These are phyloP conservation scores for Entomortierella chlamydospora DNA, from an alignment of 192 early-diverging fungal species.

Conservation along the genomic window DNA sequence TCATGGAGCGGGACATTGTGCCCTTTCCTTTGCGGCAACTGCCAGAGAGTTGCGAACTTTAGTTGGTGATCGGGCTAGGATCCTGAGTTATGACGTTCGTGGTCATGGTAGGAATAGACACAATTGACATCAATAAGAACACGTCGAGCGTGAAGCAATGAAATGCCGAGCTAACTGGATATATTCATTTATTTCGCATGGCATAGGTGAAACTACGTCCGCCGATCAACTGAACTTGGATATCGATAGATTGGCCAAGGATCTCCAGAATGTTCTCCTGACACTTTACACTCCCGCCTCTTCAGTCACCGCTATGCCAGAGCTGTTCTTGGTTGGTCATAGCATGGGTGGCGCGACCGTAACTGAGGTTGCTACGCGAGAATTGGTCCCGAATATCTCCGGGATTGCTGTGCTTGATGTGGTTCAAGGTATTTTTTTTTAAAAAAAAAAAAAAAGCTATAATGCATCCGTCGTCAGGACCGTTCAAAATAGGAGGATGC, in stretches of 20 bases:
- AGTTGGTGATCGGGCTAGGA: slow-evolving; percentile 33
- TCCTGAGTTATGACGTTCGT: slow-evolving; percentile 64
- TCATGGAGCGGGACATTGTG: slow-evolving; percentile 71
- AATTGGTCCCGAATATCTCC: slow-evolving; percentile 36
- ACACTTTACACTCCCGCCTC: slow-evolving; percentile 10
- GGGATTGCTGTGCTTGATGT: slow-evolving; percentile 70
- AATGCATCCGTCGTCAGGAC: no score
- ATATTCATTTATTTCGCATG: background rate
- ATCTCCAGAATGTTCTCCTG: slow-evolving; percentile 16
- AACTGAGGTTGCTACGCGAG: slow-evolving; percentile 53
- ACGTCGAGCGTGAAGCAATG: no score
- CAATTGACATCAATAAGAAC: no score
- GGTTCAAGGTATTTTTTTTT: slow-evolving; percentile 55
- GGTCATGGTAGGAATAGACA: slow-evolving; percentile 63
- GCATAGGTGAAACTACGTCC: slow-evolving; percentile 21
- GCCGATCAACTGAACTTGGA: slow-evolving; percentile 10
- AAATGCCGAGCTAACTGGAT: no score
- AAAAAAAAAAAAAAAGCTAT: background rate
- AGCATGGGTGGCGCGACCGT: slow-evolving; percentile 73
- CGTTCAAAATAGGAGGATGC: no score
- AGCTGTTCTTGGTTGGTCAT: slow-evolving; percentile 29
- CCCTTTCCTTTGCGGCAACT: slow-evolving; percentile 63
- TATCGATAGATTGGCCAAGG: slow-evolving; percentile 15
- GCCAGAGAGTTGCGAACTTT: slow-evolving; percentile 44
- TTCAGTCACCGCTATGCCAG: background rate